Conservation (phyloP, 2,329 filamentous ascomycete species). For the Fusarium floridanum region DNA sequence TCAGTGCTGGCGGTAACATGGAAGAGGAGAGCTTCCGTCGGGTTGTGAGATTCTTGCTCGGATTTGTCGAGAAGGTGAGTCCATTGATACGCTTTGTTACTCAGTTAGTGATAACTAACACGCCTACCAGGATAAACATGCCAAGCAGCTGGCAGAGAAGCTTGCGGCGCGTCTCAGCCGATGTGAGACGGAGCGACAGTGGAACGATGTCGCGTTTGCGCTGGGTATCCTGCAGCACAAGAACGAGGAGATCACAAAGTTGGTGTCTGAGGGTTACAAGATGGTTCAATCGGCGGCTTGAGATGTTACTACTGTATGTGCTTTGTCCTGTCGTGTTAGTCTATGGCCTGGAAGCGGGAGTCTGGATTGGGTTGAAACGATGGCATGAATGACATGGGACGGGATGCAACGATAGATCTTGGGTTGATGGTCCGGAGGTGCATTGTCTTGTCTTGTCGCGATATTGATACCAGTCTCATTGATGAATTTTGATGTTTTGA, state of each 20-base stretch:
- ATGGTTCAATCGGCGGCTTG: slow-evolving; percentile 74
- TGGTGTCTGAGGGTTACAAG: slow-evolving; percentile 81
- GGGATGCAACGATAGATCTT: slow-evolving; percentile 40
- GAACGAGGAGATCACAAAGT: slow-evolving; percentile 88
- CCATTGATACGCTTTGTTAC: not conserved
- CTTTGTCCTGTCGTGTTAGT: slow-evolving; percentile 5
- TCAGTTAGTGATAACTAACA: slow-evolving; percentile 32
- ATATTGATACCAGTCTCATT: slow-evolving; percentile 40
- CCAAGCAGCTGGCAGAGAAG: slow-evolving; percentile 93
- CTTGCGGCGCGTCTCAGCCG: slow-evolving; percentile 86
- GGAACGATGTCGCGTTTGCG: slow-evolving; percentile 97
- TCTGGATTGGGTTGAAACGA: slow-evolving; percentile 39
- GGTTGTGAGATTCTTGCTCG: slow-evolving; percentile 92
- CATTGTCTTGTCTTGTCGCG: slow-evolving; percentile 22
- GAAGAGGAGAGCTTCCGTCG: slow-evolving; percentile 88
- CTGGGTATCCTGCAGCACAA: slow-evolving; percentile 91
- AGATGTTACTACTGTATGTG: slow-evolving; percentile 24
- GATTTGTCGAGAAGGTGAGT: slow-evolving; percentile 95
- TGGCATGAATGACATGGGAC: slow-evolving; percentile 40
- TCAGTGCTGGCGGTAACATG: slow-evolving; percentile 84
- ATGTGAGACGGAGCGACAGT: slow-evolving; percentile 93
- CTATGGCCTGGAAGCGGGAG: slow-evolving; percentile 22
- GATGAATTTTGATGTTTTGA: slow-evolving; percentile 30
- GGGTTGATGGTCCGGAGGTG: slow-evolving; percentile 25
- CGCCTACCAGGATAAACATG: slow-evolving; percentile 85